phyloP scores from a whole-genome alignment of 768 basidiomycete genomes.

The Boletus pseudo-olivaceus region DNA sequence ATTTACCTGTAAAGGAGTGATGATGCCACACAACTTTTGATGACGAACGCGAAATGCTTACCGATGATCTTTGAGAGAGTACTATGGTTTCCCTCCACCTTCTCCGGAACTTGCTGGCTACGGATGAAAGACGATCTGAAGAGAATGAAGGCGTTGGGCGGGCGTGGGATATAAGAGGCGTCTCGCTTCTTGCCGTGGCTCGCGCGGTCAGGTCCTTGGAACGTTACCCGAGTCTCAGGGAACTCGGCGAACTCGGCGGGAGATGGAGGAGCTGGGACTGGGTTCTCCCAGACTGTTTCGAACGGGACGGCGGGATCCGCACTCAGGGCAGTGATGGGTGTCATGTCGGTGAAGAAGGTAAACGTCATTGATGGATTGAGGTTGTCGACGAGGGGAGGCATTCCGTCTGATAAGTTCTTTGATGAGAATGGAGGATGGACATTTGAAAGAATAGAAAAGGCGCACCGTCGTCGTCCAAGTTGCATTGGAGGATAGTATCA shows the following conservation, averaged over 20 bases:
- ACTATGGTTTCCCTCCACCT: constrained; percentile 78
- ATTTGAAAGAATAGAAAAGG: background rate
- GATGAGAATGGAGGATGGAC: constrained; percentile 7
- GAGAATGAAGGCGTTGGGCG: constrained; percentile 84
- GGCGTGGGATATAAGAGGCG: constrained; percentile 74
- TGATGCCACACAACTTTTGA: background rate
- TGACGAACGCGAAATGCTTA: constrained; percentile 19
- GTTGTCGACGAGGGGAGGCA: constrained; percentile 53
- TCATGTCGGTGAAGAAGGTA: constrained; percentile 63
- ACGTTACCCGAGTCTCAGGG: constrained; percentile 18
- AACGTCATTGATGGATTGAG: constrained; percentile 51
- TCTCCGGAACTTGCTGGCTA: constrained; percentile 67
- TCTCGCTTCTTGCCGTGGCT: constrained; percentile 64
- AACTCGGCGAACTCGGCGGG: constrained; percentile 17
- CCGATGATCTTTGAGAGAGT: constrained; percentile 81
- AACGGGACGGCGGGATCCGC: constrained; percentile 33
- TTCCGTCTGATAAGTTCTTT: constrained; percentile 35
- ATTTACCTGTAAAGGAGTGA: constrained; percentile 47
- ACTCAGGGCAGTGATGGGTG: constrained; percentile 47
- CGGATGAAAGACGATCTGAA: constrained; percentile 78
- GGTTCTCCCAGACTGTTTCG: constrained; percentile 33
- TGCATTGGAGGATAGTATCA: constrained; percentile 11
- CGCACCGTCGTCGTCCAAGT: constrained; percentile 38
- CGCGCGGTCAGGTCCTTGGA: constrained; percentile 35
- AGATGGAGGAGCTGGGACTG: constrained; percentile 15